Conservation (phyloP, 306 rosid species). For the Biancaea sappan region DNA sequence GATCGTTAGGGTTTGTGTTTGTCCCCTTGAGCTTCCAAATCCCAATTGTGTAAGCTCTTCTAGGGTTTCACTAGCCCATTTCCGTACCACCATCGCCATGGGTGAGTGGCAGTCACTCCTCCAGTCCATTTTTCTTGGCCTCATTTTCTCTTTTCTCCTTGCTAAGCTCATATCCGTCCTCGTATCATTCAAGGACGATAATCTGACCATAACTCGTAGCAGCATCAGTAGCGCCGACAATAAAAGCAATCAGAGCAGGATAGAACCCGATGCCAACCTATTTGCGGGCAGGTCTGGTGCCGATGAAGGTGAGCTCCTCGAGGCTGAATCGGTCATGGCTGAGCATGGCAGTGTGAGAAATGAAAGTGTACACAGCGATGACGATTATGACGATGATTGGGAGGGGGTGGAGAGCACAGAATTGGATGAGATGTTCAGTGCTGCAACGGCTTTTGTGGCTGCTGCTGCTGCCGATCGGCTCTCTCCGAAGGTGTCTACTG, state of each 20-base stretch:
- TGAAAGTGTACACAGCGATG: constrained; percentile 59
- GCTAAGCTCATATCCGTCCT: constrained; percentile 91
- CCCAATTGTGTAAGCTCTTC: constrained; percentile 2
- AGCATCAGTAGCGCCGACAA: neutral
- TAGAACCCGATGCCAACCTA: constrained; percentile 5
- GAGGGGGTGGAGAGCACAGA: constrained; percentile 98
- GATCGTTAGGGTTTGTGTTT: constrained; percentile 1
- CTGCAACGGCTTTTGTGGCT: constrained; percentile 88
- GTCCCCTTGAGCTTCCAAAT: neutral
- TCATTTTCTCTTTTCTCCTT: constrained; percentile 92
- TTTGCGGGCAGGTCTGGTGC: constrained; percentile 8
- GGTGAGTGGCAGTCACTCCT: constrained; percentile 87
- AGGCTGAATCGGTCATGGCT: constrained; percentile 72
- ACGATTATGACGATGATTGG: constrained; percentile 79
- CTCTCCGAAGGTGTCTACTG: constrained; percentile 77
- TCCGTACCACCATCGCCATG: constrained; percentile 3
- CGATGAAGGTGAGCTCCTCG: constrained; percentile 36
- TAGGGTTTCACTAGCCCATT: neutral
- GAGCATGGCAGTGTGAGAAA: constrained; percentile 88
- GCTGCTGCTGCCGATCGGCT: constrained; percentile 90
- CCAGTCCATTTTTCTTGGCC: constrained; percentile 77
- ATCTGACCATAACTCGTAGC: constrained; percentile 60
- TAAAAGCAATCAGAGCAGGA: neutral
- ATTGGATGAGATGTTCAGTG: constrained; percentile 83
- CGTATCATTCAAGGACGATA: constrained; percentile 85